A percentile compares a stretch with the other conserved stretches of the same genome.
These are phyloP conservation scores for Cladosporium sphaerospermum DNA, from an alignment of 2,329 filamentous ascomycete species.

Conservation along the genomic window DNA sequence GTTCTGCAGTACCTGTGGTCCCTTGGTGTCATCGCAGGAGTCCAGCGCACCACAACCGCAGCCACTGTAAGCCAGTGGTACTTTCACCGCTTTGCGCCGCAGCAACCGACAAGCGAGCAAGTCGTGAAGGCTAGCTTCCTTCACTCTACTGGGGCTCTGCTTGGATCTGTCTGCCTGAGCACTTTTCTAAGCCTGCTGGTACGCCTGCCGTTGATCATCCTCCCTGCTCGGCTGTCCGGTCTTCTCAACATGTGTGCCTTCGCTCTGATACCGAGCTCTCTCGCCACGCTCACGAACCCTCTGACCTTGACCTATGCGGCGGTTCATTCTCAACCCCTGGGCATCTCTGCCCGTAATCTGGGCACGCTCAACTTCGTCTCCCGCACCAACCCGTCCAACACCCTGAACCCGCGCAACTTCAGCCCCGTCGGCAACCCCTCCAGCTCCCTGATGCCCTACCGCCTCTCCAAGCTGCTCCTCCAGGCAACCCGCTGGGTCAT, in stretches of 20 bases:
- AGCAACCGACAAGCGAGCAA: conserved; percentile 68
- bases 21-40: conserved; percentile 74
- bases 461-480: conserved; percentile 82
- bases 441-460: conserved; percentile 69
- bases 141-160: conserved; percentile 79
- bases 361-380: conserved; percentile 77
- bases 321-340: conserved; percentile 82
- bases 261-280: conserved; percentile 75
- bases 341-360: conserved; percentile 69
- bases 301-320: conserved; percentile 87
- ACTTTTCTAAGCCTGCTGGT: conserved; percentile 75
- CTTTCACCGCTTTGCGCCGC: conserved; percentile 82
- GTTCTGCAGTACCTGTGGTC: conserved; percentile 95
- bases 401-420: conserved; percentile 36
- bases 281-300: conserved; percentile 82
- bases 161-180: conserved; percentile 86
- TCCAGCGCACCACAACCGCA: conserved; percentile 86
- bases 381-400: conserved; percentile 66
- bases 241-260: conserved; percentile 66
- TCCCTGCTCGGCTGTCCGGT: conserved; percentile 69
- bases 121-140: conserved; percentile 76
- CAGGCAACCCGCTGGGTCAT: conserved; percentile 89
- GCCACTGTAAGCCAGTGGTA: conserved; percentile 99
- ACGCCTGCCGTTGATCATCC: conserved; percentile 74
- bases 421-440: conserved; percentile 23